Evolutionary conservation across 441 rosid genomes (phyloP).

Genomic region (Populus hybrid): DNA sequence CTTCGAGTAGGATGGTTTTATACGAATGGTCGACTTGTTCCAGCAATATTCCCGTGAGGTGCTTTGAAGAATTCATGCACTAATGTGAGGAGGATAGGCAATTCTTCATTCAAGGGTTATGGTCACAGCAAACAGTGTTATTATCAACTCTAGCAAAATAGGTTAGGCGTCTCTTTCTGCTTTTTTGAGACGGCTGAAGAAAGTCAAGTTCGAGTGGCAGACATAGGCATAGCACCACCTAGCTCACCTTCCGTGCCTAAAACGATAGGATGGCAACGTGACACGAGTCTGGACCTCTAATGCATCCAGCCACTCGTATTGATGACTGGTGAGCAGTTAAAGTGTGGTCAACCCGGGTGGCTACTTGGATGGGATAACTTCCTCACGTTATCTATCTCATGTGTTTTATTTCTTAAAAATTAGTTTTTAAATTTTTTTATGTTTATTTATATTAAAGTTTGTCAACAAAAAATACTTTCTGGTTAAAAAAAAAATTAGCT

Average conservation of each 20-base stretch:
- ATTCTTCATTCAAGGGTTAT: no score
- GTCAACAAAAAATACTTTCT: no score
- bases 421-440: no score
- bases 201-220: not conserved
- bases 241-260: not conserved
- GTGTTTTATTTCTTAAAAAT: no score
- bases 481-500: no score
- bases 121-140: no score
- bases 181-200: not conserved
- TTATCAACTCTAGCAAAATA: not conserved
- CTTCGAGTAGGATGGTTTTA: not conserved
- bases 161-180: not conserved
- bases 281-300: not conserved
- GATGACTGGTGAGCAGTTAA: not conserved
- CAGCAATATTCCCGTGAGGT: not conserved
- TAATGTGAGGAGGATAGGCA: no score
- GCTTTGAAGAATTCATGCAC: not conserved
- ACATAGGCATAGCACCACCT: not conserved
- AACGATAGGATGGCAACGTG: not conserved
- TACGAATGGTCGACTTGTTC: not conserved
- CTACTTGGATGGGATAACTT: no score
- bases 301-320: not conserved
- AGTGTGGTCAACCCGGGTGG: not conserved
- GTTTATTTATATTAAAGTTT: no score
- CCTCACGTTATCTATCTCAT: no score